Evolutionary conservation across 129 eudicot species (phyloP).

Genomic region (Helichrysum umbraculigerum): DNA sequence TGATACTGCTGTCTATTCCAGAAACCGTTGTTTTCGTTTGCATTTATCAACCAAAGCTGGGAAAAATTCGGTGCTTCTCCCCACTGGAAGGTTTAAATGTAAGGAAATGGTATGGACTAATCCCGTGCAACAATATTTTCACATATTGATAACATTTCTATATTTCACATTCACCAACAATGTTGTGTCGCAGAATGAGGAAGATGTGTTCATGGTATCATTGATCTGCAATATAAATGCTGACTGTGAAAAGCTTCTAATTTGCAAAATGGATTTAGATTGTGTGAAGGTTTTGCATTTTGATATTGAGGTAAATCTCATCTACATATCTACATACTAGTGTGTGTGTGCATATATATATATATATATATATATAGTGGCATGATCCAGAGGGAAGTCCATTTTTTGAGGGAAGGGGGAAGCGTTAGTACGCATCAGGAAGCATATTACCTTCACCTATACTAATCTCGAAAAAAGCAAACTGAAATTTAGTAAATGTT

Average conservation of each 20-base stretch:
- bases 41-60: slow-evolving; percentile 94
- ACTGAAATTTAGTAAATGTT: too few species aligned
- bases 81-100: slow-evolving; percentile 87
- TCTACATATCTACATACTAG: not conserved
- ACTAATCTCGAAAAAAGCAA: too few species aligned
- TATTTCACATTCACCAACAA: not conserved
- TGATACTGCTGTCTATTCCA: slow-evolving; percentile 91
- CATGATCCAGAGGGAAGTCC: too few species aligned
- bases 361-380: too few species aligned
- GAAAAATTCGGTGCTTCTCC: slow-evolving; percentile 74
- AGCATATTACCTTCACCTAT: too few species aligned
- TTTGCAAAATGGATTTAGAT: slow-evolving; percentile 91
- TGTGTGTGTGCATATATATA: too few species aligned
- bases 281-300: slow-evolving; percentile 83
- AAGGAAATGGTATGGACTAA: slow-evolving; percentile 71
- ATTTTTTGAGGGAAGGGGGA: too few species aligned
- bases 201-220: slow-evolving; percentile 82
- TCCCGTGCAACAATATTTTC: slow-evolving; percentile 13
- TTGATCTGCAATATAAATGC: slow-evolving; percentile 86
- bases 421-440: too few species aligned
- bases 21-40: slow-evolving; percentile 93
- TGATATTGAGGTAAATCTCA: slow-evolving; percentile 77
- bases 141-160: slow-evolving; percentile 13
- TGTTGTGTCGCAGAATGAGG: slow-evolving; percentile 57
- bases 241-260: slow-evolving; percentile 78